Evolutionary conservation across 805 yeast species (phyloP).

Genomic region (Suhomyces xylopsoci): DNA sequence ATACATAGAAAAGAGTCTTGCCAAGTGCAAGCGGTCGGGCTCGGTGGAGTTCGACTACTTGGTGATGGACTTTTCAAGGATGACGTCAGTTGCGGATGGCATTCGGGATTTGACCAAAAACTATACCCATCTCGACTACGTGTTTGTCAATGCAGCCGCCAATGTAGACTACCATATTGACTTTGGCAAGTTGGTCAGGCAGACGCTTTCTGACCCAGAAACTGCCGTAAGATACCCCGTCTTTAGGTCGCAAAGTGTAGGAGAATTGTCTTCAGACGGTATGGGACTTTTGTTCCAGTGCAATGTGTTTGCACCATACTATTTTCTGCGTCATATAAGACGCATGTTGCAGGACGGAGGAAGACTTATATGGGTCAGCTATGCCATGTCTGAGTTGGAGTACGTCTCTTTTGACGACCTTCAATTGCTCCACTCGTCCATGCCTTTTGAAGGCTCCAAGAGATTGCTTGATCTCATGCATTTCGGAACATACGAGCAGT

Average conservation of each 20-base stretch:
- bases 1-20: conserved; percentile 34
- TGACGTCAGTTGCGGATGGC: conserved; percentile 78
- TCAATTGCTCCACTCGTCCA: conserved; percentile 58
- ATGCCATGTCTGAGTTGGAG: conserved; percentile 75
- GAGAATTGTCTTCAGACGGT: conserved; percentile 71
- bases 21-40: conserved; percentile 41
- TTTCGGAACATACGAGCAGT: conserved; percentile 58
- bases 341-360: conserved; percentile 59
- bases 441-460: conserved; percentile 89
- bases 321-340: conserved; percentile 62
- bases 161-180: conserved; percentile 83
- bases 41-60: conserved; percentile 81
- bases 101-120: conserved; percentile 62
- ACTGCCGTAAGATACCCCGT: conserved; percentile 75
- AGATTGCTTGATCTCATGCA: conserved; percentile 81
- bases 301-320: conserved; percentile 93
- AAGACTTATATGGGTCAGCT: conserved; percentile 72
- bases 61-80: conserved; percentile 79
- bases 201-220: conserved; percentile 61
- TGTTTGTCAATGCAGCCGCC: conserved; percentile 61
- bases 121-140: conserved; percentile 66
- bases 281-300: conserved; percentile 89
- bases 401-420: conserved; percentile 71
- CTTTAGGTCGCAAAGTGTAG: conserved; percentile 76
- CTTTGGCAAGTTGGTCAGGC: conserved; percentile 72